Percentiles rank a stretch among this genome's conserved stretches.
These are phyloP conservation scores for Danielia reshetovae DNA, from an alignment of 805 yeast genomes.

Conservation along the genomic window DNA sequence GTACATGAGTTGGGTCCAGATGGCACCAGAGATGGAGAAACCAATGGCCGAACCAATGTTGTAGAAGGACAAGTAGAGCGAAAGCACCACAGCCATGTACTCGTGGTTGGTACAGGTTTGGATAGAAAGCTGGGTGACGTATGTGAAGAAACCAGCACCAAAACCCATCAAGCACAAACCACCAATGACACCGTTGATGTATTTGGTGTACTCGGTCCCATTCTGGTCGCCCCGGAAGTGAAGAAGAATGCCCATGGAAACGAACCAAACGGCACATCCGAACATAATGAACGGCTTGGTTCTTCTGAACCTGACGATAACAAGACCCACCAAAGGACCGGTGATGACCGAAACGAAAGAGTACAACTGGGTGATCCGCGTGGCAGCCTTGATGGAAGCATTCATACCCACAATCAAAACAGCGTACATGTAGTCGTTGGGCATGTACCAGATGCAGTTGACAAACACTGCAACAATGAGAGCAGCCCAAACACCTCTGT, in stretches of 20 bases:
- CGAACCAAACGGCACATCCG: slow-evolving; percentile 56
- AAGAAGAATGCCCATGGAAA: slow-evolving; percentile 57
- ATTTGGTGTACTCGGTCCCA: slow-evolving; percentile 28
- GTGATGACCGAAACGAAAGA: slow-evolving; percentile 62
- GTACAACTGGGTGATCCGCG: slow-evolving; percentile 57
- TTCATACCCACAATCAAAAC: slow-evolving; percentile 61
- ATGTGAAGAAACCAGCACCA: slow-evolving; percentile 72
- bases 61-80: slow-evolving; percentile 55
- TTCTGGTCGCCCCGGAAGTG: slow-evolving; percentile 49
- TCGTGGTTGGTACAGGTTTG: slow-evolving; percentile 59
- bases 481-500: slow-evolving; percentile 76
- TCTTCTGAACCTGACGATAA: slow-evolving; percentile 45
- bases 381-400: slow-evolving; percentile 59
- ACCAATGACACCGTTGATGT: slow-evolving; percentile 56
- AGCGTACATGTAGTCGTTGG: slow-evolving; percentile 64
- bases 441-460: slow-evolving; percentile 64
- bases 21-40: slow-evolving; percentile 60
- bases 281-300: slow-evolving; percentile 57
- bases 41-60: slow-evolving; percentile 66
- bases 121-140: slow-evolving; percentile 57
- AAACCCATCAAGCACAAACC: slow-evolving; percentile 62
- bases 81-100: slow-evolving; percentile 58
- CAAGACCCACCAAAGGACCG: slow-evolving; percentile 56
- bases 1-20: slow-evolving; percentile 64
- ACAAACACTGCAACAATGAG: slow-evolving; percentile 53